Conservation (phyloP, 139 green algal species). For the Chlamydomonas sp. region DNA sequence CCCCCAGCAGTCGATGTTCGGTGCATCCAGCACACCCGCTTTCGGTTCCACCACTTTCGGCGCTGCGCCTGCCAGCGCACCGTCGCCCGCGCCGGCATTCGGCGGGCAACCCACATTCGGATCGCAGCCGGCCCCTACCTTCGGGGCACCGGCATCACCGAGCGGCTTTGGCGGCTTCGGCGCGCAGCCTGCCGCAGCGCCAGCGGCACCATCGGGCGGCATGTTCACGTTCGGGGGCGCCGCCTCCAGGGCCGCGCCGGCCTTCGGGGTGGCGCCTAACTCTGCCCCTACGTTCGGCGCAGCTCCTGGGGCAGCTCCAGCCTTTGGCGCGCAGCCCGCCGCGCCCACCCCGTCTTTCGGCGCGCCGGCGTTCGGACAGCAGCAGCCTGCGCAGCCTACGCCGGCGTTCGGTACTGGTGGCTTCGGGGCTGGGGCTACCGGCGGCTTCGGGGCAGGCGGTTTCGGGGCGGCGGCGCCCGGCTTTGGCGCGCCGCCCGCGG, state of each 20-base stretch:
- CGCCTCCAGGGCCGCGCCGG: no score
- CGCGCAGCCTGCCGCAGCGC: neutral
- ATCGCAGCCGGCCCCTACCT: no score
- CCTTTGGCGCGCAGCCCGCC: neutral
- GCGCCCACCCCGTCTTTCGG: neutral
- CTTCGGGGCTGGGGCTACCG: neutral
- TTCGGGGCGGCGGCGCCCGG: neutral
- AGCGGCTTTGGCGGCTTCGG: neutral
- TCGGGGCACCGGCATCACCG: no score
- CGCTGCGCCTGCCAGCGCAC: no score
- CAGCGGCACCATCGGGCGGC: neutral
- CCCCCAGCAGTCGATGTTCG: no score
- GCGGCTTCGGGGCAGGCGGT: conserved; percentile 1
- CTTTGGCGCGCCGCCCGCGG: neutral
- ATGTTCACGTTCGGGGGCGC: neutral
- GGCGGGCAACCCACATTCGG: no score
- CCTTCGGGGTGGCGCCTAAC: no score
- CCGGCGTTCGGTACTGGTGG: neutral
- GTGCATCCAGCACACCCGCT: no score
- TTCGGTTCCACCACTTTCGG: no score
- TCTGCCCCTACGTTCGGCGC: neutral
- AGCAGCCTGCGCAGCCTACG: neutral
- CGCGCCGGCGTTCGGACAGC: neutral
- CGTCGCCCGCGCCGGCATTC: no score
- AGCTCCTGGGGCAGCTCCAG: neutral